Base-by-base conservation (phyloP, 495 filamentous ascomycete species). In the Amphirosellinia nigrospora region DNA sequence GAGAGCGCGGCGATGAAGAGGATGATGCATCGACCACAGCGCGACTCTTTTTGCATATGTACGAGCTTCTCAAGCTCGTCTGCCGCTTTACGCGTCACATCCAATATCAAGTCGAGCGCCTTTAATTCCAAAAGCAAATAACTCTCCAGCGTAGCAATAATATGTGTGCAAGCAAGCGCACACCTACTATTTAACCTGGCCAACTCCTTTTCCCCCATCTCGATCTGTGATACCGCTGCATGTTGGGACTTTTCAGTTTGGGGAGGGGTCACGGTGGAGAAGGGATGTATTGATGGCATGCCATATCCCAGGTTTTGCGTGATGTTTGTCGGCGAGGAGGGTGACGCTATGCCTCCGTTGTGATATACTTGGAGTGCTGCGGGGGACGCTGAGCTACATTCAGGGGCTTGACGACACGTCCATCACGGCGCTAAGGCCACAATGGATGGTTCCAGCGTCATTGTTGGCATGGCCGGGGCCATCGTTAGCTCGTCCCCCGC, bases 11-110 rank as follows among this genome's bases (percentile, higher is more conserved):
- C 64, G 3, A 41, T 45, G 64, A 66, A 66, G 39, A 66, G 64
- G 9, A 56, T 53, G 64, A 56, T 66, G 16, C 64, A 66, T 19
- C 64, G 64, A 45, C 45, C 64, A 41, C 64, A 66, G 21, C 64
- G 41, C 41, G 64, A 55, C 50, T 66, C 34, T 19, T 66, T 39
- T 36, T 66, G 64, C 45, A 66, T n/a, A 13, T 53, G 64, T 4
- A 66, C 64, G 39, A 66, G 64, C 64, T 66, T 66, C 64, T 66
- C 23, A 6, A 66, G 64, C 64, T 66, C 64, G 16, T 13, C 28
- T 15, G 64, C 36, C 64, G 64, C 64, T 56, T 53, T 56, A 21
- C 64, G 64, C 34, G 45, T 66, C 45, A 41, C 64, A 1, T 66
- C 64, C 23, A 66, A 21, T 30, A 66, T 66, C 21, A 66, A 21